These are phyloP conservation scores for Diutina scorzettiae DNA, from an alignment of 1,139 yeast genomes.

Conservation along the genomic window DNA sequence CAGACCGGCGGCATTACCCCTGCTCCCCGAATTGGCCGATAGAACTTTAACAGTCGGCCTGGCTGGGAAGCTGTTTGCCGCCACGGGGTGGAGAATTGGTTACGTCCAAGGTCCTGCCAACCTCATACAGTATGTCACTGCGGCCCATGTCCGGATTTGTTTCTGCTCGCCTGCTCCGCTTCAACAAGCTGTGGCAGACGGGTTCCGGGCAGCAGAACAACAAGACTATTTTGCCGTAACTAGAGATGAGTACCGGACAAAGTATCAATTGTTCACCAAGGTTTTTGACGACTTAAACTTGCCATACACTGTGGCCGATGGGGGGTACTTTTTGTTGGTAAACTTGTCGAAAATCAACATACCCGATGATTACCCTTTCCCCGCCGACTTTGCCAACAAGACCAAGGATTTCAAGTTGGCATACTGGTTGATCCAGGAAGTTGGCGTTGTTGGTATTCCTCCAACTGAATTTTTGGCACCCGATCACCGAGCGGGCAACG, in stretches of 20 bases:
- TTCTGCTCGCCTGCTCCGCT: conserved; percentile 87
- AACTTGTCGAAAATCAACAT: conserved; percentile 73
- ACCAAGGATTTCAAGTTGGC: conserved; percentile 83
- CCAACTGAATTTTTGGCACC: conserved; percentile 81
- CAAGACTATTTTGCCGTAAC: conserved; percentile 60
- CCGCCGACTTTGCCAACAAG: conserved; percentile 51
- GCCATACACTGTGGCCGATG: conserved; percentile 85
- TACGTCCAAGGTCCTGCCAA: conserved; percentile 88
- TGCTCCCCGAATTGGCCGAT: conserved; percentile 59
- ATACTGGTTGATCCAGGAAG: conserved; percentile 82
- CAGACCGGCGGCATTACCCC: conserved; percentile 66
- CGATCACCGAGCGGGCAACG: conserved; percentile 48
- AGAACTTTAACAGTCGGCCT: conserved; percentile 88
- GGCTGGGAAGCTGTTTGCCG: conserved; percentile 95
- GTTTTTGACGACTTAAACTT: conserved; percentile 79
- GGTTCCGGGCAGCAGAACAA: conserved; percentile 48
- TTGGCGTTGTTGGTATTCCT: conserved; percentile 94
- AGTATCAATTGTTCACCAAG: conserved; percentile 57
- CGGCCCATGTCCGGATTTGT: conserved; percentile 90
- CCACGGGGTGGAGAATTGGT: conserved; percentile 98
- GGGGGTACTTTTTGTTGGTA: conserved; percentile 85
- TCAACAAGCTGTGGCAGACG: conserved; percentile 83
- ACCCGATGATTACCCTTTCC: conserved; percentile 62
- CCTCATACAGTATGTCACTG: conserved; percentile 65
- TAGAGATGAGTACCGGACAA: conserved; percentile 51